Conservation (phyloP, 2,329 filamentous ascomycete species). For the Calonectria ilicicola region DNA sequence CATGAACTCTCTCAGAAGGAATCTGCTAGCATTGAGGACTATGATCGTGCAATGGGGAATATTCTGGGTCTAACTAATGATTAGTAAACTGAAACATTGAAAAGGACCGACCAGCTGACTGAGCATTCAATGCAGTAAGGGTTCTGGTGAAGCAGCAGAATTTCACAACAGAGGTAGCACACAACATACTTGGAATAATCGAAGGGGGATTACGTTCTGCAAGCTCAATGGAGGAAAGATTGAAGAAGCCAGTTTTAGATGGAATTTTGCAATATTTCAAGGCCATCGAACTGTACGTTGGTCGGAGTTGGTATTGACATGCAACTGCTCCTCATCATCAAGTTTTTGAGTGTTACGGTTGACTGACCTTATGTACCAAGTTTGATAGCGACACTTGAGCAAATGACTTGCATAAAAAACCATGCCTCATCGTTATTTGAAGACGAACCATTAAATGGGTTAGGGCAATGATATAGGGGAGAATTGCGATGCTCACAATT, state of each 20-base stretch:
- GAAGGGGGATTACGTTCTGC: neutral
- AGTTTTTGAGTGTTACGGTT: neutral
- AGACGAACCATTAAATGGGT: too few relatives aligned
- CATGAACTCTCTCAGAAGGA: neutral
- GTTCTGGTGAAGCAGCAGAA: neutral
- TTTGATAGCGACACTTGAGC: neutral
- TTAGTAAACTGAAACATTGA: neutral
- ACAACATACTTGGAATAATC: neutral
- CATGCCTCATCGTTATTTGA: too few relatives aligned
- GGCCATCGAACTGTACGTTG: conserved; percentile 1
- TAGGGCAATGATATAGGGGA: too few relatives aligned
- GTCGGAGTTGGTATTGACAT: neutral
- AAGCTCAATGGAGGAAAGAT: neutral
- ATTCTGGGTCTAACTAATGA: neutral
- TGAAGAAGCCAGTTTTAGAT: neutral
- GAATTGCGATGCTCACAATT: too few relatives aligned
- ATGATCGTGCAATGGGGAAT: neutral
- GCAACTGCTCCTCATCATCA: neutral
- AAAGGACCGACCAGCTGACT: neutral
- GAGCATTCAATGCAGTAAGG: neutral
- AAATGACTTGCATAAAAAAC: too few relatives aligned
- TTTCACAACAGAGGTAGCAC: neutral
- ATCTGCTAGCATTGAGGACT: neutral
- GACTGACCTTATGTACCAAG: neutral
- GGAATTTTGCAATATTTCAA: neutral